These are phyloP conservation scores for Phoma sp. DNA, from an alignment of 2,329 filamentous ascomycete species.

Conservation along the genomic window DNA sequence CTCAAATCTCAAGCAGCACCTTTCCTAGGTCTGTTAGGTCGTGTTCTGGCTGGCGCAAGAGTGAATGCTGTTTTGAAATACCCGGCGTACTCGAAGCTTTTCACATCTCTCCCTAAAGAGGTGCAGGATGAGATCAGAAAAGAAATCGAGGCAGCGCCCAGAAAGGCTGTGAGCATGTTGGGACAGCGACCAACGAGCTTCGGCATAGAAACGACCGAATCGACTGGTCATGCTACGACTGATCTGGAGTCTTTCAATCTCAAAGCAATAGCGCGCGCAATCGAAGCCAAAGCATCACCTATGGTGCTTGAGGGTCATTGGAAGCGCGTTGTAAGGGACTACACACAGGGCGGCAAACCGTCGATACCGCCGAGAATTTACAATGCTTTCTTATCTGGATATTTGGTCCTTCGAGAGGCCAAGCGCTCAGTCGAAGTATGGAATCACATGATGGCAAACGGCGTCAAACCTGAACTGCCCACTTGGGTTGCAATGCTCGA, in stretches of 20 bases:
- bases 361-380: conserved; percentile 47
- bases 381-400: conserved; percentile 57
- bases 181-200: conserved; percentile 11
- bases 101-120: conserved; percentile 26
- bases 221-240: conserved; percentile 12
- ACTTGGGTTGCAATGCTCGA: conserved; percentile 79
- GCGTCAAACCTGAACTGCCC: conserved; percentile 65
- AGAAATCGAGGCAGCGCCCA: conserved; percentile 37
- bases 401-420: conserved; percentile 54
- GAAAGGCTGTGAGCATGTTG: conserved; percentile 27
- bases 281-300: conserved; percentile 24
- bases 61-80: conserved; percentile 24
- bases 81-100: conserved; percentile 11
- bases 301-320: conserved; percentile 32
- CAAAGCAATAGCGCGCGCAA: conserved; percentile 35
- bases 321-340: conserved; percentile 30
- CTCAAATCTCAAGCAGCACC: conserved; percentile 33
- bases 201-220: background rate
- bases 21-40: conserved; percentile 37
- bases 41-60: conserved; percentile 31
- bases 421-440: conserved; percentile 61
- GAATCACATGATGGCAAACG: conserved; percentile 63
- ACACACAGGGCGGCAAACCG: conserved; percentile 20
- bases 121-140: conserved; percentile 31
- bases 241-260: conserved; percentile 36